These are phyloP conservation scores for Penicillium goetzii DNA, from an alignment of 495 filamentous ascomycete species.

Conservation along the genomic window DNA sequence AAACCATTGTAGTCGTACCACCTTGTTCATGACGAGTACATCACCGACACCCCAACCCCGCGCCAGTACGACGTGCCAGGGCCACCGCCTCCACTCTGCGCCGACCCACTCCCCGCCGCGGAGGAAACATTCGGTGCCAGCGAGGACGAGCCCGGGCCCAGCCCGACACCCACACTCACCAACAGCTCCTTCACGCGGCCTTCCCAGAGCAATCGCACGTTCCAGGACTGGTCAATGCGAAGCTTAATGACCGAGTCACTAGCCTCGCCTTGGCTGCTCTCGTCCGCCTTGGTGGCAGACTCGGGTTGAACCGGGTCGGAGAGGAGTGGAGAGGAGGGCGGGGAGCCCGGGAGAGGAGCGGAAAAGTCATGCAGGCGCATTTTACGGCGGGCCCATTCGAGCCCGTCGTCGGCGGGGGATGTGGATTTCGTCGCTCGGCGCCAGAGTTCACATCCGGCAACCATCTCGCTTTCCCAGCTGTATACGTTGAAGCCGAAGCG, in stretches of 20 bases:
- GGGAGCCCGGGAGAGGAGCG: conserved; percentile 27
- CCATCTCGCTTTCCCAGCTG: conserved; percentile 93
- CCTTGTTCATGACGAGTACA: conserved; percentile 79
- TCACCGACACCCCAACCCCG: conserved; percentile 82
- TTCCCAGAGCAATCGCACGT: conserved; percentile 89
- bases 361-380: conserved; percentile 40
- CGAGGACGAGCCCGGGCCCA: conserved; percentile 59
- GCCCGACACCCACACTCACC: conserved; percentile 81
- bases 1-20: background rate
- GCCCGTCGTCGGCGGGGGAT: conserved; percentile 40
- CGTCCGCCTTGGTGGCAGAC: conserved; percentile 11
- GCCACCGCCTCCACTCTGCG: conserved; percentile 67
- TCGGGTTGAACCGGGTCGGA: conserved; percentile 32
- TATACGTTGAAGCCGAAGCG: conserved; percentile 97
- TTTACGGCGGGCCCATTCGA: conserved; percentile 52
- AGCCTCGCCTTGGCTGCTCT: conserved; percentile 57
- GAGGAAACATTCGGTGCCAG: conserved; percentile 35
- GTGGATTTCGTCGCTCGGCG: conserved; percentile 51
- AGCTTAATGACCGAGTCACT: conserved; percentile 89
- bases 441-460: conserved; percentile 91
- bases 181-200: conserved; percentile 89
- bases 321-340: conserved; percentile 28
- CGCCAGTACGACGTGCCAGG: conserved; percentile 61
- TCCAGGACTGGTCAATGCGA: conserved; percentile 80
- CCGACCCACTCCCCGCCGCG: conserved; percentile 33